Base-by-base conservation (phyloP, 257 asterid genomes). In the Craterostigma plantagineum region DNA sequence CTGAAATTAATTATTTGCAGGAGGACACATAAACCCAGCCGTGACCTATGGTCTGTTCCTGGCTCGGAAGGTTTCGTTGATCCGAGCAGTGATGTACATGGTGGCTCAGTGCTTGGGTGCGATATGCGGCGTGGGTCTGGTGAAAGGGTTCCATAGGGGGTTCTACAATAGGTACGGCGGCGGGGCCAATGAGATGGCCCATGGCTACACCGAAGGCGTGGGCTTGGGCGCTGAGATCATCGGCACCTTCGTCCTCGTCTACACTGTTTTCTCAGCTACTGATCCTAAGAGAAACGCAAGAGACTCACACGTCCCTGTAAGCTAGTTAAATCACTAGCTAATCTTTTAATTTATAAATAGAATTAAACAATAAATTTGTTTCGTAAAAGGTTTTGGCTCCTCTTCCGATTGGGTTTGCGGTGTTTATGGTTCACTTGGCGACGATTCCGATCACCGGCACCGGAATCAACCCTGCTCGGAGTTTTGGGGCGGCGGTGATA, bases 261-360 rank as follows among this genome's bases (percentile, higher is more conserved):
- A 23, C 30, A 23, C 30, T 23, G 30, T 23, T 23, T 23, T 64
- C 61, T 65, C 78, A 10, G 78, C 74, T 50, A 70, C 74, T 10
- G 79, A 70, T 42, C 71, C 79, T 57, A 70, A 70, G 56, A 66
- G 79, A 42, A 67, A 45, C 33, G 79, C 79, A 7, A 54, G 75
- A 49, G 79, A 71, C 44, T 67, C 79, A 23, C 72, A 67, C 49
- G 56, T 71, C 48, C 75, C 79, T 0, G 79, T 71, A 49, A 54
- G 75, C 46, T 46, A 10, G n/a, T n/a, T n/a, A n/a, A n/a, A n/a
- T n/a, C n/a, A n/a, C n/a, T n/a, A n/a, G n/a, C n/a, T n/a, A n/a
- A n/a, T n/a, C n/a, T n/a, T n/a, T n/a, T n/a, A n/a, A n/a, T n/a
- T n/a, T n/a, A n/a, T n/a, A n/a, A n/a, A n/a, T n/a, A n/a, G n/a